Base-by-base conservation (phyloP, 345 rosid genomes). In the Aurinia saxatilis region DNA sequence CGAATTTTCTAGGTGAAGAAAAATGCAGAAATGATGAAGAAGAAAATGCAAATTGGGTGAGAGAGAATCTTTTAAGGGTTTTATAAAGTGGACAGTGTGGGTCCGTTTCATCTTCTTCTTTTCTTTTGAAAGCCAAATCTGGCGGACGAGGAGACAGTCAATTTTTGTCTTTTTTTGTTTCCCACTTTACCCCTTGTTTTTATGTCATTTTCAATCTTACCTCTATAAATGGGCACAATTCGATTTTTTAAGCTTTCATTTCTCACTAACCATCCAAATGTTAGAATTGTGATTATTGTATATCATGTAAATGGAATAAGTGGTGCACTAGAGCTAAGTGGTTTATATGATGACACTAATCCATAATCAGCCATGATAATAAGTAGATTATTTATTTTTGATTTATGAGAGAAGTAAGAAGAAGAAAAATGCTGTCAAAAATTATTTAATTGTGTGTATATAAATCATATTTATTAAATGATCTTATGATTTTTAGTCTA, bases 51-150 rank as follows among this genome's bases (percentile, higher is more conserved):
- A 51, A 47, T 19, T 46, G 52, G 49, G 57, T 57, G 39, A 31
- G 42, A 47, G 54, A 63, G 56, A 60, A 63, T 56, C 71, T 54
- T 60, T 54, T 19, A 55, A n/a, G 76, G 45, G 61, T 72, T 76
- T 35, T 72, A 72, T 27, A 57, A 70, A 63, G 61, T 44, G 45
- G 48, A 27, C 18, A 38, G 66, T 44, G 79, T 70, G 77, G 78
- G 62, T 53, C 53, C 79, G 18, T 19, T 38, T 48, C 58, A 3
- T 56, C 12, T 31, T 27, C 6, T 5, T 27, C 0, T 4, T 27
- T 17, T 34, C 17, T 35, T 38, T 67, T 36, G 49, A 63, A 60
- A 59, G 64, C 63, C 70, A 76, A 66, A 30, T 60, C 49, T 67
- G 73, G 65, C 69, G 68, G 60, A 62, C 65, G 42, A 50, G 49